Conservation (phyloP, 768 basidiomycete species). For the Pleurotus ostreatus region DNA sequence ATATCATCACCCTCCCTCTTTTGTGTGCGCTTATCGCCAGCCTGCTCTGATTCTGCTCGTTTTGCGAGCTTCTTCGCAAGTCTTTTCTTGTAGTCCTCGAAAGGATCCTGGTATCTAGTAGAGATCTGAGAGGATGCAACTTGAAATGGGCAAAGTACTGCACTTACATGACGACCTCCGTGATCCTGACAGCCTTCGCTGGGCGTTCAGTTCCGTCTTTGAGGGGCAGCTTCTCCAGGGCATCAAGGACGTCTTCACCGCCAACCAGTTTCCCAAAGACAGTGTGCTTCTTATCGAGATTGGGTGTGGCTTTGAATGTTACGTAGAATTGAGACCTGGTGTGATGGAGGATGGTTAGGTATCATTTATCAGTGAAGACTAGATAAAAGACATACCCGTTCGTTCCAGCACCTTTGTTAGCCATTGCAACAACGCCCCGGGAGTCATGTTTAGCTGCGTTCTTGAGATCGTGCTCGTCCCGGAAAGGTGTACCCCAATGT, state of each 20-base stretch:
- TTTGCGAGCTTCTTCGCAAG: constrained; percentile 75
- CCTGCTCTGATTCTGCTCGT: constrained; percentile 39
- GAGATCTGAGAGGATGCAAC: background rate
- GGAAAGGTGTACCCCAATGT: constrained; percentile 93
- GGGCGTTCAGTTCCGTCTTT: constrained; percentile 88
- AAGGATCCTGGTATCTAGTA: constrained; percentile 86
- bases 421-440: constrained; percentile 89
- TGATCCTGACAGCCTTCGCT: constrained; percentile 79
- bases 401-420: constrained; percentile 88
- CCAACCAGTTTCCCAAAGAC: constrained; percentile 98
- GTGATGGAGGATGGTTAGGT: background rate
- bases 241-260: constrained; percentile 85
- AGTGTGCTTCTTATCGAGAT: constrained; percentile 91
- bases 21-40: constrained; percentile 27
- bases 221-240: constrained; percentile 75
- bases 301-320: constrained; percentile 77
- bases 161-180: constrained; percentile 79
- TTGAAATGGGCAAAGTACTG: background rate
- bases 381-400: constrained; percentile 57
- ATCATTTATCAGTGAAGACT: background rate
- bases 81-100: constrained; percentile 86
- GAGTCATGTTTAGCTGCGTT: constrained; percentile 85
- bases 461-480: constrained; percentile 89
- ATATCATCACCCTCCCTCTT: constrained; percentile 59
- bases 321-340: constrained; percentile 88